Evolutionary conservation across 2,329 filamentous ascomycete species (phyloP).

Genomic region (Penicillium sclerotiorum): DNA sequence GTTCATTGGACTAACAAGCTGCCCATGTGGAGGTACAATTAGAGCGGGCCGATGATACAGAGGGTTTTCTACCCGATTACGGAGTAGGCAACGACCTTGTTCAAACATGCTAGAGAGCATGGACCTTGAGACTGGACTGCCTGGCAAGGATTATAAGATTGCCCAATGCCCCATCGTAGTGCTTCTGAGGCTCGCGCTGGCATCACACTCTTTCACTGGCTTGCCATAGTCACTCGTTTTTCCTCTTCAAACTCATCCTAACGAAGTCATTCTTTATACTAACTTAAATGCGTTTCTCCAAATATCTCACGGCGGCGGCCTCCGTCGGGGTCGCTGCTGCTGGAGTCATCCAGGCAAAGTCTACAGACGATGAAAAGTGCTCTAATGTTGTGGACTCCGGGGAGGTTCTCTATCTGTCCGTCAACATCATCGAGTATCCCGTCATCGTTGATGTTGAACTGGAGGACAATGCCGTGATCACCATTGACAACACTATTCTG

Average conservation of each 20-base stretch:
- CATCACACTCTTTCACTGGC: too few relatives aligned
- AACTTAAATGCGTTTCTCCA: not conserved
- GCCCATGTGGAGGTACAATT: too few relatives aligned
- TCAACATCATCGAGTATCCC: constrained; percentile 9
- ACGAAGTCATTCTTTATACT: not conserved
- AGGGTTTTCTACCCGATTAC: too few relatives aligned
- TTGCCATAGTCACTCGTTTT: not conserved
- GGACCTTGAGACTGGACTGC: too few relatives aligned
- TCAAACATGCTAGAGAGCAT: too few relatives aligned
- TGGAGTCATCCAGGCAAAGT: not conserved
- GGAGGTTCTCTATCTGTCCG: constrained; percentile 5
- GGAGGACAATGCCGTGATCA: constrained; percentile 7
- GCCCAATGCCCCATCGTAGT: too few relatives aligned
- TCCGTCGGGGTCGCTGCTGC: not conserved
- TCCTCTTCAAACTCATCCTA: not conserved
- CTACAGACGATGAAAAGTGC: constrained; percentile 3
- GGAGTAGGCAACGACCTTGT: too few relatives aligned
- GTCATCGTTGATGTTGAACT: constrained; percentile 8
- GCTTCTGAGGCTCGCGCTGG: too few relatives aligned
- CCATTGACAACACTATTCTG: constrained; percentile 8
- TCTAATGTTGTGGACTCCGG: constrained; percentile 6
- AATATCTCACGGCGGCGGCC: not conserved
- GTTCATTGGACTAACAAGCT: too few relatives aligned
- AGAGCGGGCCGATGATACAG: too few relatives aligned
- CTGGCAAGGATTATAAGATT: too few relatives aligned